Percentiles rank a stretch among this genome's conserved stretches.
These are phyloP conservation scores for Apiospora rasikravindrae DNA, from an alignment of 2,329 filamentous ascomycete genomes.

Conservation along the genomic window DNA sequence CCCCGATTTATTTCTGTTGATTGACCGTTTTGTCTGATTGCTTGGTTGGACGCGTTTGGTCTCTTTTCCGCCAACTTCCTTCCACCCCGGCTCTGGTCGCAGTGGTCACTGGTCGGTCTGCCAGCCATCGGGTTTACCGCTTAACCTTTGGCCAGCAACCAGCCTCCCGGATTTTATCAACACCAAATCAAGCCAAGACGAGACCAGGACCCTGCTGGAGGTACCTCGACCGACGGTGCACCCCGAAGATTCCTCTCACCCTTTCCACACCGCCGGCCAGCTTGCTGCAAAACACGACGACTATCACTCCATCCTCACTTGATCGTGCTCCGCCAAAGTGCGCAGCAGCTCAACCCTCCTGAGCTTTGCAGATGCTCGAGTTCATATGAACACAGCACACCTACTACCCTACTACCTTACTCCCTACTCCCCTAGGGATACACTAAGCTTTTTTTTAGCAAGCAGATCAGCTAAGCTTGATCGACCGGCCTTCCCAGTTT, in stretches of 20 bases:
- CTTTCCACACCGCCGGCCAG: neutral
- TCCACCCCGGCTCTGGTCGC: neutral
- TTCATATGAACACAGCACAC: neutral
- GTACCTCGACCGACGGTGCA: neutral
- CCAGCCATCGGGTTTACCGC: conserved; percentile 15
- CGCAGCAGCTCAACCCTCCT: conserved; percentile 7
- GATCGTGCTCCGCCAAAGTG: conserved; percentile 8
- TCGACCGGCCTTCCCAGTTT: conserved; percentile 5
- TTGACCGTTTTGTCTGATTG: conserved; percentile 13
- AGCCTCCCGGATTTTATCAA: conserved; percentile 10
- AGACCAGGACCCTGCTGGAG: neutral
- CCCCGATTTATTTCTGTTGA: neutral
- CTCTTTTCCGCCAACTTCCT: neutral
- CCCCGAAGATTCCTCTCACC: neutral
- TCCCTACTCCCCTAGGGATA: neutral
- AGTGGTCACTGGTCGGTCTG: neutral
- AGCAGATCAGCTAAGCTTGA: conserved; percentile 5
- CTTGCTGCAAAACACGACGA: neutral
- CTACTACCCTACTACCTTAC: neutral
- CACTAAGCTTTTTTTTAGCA: conserved; percentile 17
- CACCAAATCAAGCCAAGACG: neutral
- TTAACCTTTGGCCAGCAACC: conserved; percentile 6
- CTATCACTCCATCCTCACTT: neutral
- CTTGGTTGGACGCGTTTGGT: neutral
- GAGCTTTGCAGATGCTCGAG: neutral